Evolutionary conservation across 2,329 filamentous ascomycete genomes (phyloP).

Genomic region (Ceratocystiopsis brevicomis): DNA sequence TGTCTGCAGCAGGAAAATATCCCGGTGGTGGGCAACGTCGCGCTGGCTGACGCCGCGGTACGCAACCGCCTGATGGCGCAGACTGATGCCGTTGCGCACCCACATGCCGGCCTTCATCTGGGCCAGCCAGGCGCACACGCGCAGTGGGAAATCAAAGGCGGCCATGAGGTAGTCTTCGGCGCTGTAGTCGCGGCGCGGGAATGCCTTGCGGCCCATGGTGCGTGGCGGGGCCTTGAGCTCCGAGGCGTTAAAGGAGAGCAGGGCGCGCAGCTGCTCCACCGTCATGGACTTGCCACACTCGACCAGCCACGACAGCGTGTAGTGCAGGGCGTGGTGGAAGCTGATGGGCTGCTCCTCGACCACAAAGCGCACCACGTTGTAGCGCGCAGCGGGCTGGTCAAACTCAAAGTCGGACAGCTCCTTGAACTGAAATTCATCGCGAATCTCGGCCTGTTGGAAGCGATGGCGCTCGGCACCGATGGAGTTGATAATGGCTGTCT

Average conservation of each 20-base stretch:
- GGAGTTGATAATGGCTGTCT: constrained; percentile 73
- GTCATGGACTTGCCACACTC: constrained; percentile 69
- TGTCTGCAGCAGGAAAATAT: constrained; percentile 84
- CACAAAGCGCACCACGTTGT: constrained; percentile 64
- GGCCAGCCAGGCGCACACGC: constrained; percentile 88
- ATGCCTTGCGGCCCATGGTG: constrained; percentile 39
- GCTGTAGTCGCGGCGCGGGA: constrained; percentile 36
- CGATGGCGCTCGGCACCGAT: constrained; percentile 72
- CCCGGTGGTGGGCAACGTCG: constrained; percentile 84
- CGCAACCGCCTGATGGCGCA: constrained; percentile 84
- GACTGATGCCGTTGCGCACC: constrained; percentile 91
- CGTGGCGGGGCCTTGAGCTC: constrained; percentile 48
- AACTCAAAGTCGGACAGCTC: constrained; percentile 62
- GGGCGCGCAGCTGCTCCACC: constrained; percentile 41
- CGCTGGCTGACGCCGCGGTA: constrained; percentile 79
- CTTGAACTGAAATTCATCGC: constrained; percentile 71
- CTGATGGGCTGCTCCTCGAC: constrained; percentile 85
- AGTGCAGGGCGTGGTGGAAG: constrained; percentile 93
- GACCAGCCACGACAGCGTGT: constrained; percentile 87
- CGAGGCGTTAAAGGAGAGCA: constrained; percentile 54
- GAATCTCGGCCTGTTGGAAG: constrained; percentile 76
- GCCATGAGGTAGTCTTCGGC: constrained; percentile 69
- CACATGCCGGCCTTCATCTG: constrained; percentile 98
- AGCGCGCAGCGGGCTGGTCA: constrained; percentile 33
- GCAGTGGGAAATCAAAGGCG: constrained; percentile 79